Evolutionary conservation across 2,329 filamentous ascomycete genomes (phyloP).

Genomic region (Microcyclospora tardicrescens): DNA sequence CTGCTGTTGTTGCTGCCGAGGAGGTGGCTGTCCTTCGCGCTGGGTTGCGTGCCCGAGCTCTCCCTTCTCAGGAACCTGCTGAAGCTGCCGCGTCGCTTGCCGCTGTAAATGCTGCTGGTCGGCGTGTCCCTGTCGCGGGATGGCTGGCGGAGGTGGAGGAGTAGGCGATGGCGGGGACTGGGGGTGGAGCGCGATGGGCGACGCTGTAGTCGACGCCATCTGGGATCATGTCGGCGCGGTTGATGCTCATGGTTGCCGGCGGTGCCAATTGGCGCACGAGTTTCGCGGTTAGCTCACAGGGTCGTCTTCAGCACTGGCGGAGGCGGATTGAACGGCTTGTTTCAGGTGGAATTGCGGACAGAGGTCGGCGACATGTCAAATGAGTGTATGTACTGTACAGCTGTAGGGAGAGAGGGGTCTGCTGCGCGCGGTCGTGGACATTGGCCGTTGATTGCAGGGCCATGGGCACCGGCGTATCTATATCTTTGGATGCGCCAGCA

Average conservation of each 20-base stretch:
- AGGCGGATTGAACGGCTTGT: not conserved
- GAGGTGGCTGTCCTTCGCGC: not conserved
- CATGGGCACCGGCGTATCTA: too few relatives aligned
- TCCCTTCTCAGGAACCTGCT: conserved; percentile 1
- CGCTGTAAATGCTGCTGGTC: conserved; percentile 1
- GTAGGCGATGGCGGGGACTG: conserved; percentile 3
- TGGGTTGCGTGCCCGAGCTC: not conserved
- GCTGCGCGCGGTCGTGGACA: too few relatives aligned
- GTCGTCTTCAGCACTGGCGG: not conserved
- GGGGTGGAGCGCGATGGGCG: conserved; percentile 11
- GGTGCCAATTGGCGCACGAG: not conserved
- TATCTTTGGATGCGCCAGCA: too few relatives aligned
- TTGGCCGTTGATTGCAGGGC: too few relatives aligned
- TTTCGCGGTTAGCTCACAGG: not conserved
- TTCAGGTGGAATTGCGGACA: not conserved
- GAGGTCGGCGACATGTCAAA: not conserved
- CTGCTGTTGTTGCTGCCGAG: not conserved
- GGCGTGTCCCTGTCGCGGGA: not conserved
- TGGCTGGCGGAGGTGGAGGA: not conserved
- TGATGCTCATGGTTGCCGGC: not conserved
- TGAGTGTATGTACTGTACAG: too few relatives aligned
- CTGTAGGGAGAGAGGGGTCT: too few relatives aligned
- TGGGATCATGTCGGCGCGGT: conserved; percentile 7
- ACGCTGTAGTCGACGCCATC: conserved; percentile 13
- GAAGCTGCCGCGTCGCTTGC: conserved; percentile 2